Conservation (phyloP, 1,284 basidiomycete genomes). For the Cutaneotrichosporon arboriforme region DNA sequence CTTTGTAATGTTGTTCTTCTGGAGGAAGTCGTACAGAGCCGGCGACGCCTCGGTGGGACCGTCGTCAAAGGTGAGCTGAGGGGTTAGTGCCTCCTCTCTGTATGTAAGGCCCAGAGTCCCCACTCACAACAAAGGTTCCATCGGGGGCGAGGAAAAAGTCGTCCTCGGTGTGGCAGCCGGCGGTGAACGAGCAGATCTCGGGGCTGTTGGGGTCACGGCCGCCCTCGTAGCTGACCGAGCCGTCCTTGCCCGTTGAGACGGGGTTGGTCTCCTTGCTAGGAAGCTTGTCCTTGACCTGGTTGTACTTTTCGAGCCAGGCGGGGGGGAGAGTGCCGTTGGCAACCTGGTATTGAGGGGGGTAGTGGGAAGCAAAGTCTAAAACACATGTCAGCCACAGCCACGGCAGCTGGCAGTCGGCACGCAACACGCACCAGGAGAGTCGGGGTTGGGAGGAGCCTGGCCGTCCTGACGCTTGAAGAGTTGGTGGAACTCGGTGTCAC, state of each 20-base stretch:
- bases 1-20: constrained; percentile 49
- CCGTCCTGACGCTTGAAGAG: constrained; percentile 23
- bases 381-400: not conserved
- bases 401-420: not conserved
- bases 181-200: constrained; percentile 45
- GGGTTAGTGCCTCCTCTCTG: constrained; percentile 1
- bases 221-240: constrained; percentile 21
- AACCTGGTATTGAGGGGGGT: constrained; percentile 12
- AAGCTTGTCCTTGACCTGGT: constrained; percentile 4
- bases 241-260: constrained; percentile 19
- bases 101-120: too few relatives aligned
- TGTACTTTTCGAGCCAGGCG: constrained; percentile 26
- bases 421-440: constrained; percentile 17
- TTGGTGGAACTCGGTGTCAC: constrained; percentile 11
- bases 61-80: constrained; percentile 51
- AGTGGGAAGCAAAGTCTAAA: constrained; percentile 17
- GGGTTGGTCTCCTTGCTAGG: constrained; percentile 11
- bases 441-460: not conserved
- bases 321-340: constrained; percentile 20
- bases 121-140: constrained; percentile 34
- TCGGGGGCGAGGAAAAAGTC: constrained; percentile 36
- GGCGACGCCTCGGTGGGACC: constrained; percentile 52
- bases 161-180: constrained; percentile 30
- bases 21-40: constrained; percentile 52
- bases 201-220: constrained; percentile 23